phyloP scores from a whole-genome alignment of 2,329 filamentous ascomycete species.

The Cercospora sojina region DNA sequence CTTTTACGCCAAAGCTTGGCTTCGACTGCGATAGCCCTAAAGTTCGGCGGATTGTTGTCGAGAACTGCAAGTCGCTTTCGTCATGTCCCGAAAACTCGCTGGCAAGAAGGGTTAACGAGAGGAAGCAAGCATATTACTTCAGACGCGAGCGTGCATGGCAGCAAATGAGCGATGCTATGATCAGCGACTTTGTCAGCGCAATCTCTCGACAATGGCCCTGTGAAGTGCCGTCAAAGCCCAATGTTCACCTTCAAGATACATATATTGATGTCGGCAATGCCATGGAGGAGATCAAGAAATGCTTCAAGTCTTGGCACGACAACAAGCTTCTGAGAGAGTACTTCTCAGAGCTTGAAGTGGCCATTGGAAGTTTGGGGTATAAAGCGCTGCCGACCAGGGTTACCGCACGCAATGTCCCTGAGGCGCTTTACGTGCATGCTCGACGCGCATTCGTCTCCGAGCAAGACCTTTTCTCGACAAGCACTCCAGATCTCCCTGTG shows the following conservation, averaged over 20 bases:
- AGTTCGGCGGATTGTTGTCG: constrained; percentile 19
- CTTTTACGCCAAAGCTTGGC: neutral
- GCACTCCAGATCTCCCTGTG: neutral
- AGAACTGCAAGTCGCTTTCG: neutral
- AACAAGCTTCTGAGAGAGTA: constrained; percentile 10
- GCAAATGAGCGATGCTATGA: neutral
- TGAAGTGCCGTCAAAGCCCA: neutral
- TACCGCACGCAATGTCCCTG: neutral
- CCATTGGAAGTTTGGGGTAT: neutral
- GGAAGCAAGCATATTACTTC: neutral
- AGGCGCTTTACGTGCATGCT: neutral
- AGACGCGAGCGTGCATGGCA: neutral
- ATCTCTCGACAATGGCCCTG: constrained; percentile 8
- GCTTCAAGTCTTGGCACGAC: constrained; percentile 9
- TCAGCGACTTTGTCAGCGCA: neutral
- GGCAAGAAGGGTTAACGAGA: neutral
- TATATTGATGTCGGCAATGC: constrained; percentile 3
- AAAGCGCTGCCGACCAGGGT: neutral
- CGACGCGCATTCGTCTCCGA: constrained; percentile 3
- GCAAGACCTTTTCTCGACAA: constrained; percentile 4
- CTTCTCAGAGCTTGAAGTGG: neutral
- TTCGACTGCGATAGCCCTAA: neutral
- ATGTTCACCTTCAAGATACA: neutral
- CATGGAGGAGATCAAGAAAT: neutral
- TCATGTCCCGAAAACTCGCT: neutral